Base-by-base conservation (phyloP, 495 filamentous ascomycete species). In the Aspergillus ellipticus region DNA sequence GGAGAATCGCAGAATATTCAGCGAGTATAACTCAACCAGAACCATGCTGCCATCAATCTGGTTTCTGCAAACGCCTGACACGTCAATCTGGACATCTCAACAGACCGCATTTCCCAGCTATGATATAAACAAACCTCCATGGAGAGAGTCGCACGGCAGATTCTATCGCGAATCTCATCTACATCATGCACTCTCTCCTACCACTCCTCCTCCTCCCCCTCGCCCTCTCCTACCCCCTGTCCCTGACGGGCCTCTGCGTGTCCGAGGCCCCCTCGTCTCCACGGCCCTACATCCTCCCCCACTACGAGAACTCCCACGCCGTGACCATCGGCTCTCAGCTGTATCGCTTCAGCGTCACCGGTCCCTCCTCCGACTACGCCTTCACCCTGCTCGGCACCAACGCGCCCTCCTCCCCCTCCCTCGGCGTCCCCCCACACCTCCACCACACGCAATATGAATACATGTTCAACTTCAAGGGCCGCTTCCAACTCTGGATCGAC, bases 381-480 rank as follows among this genome's bases (percentile, higher is more conserved):
- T 76, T 78, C 53, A 70, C 65, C 24, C 56, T 79, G 51, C 68
- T 76, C 55, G 65, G 65, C 66, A 75, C 74, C 50, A 74, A 75
- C 59, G 66, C 72, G 8, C 70, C 70, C 1, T 51, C 48, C 4
- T 63, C 62, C 19, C 51, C 50, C n/a, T 41, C 53, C 1, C 56
- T 74, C 2, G 73, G 74, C 28, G 67, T 78, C n/a, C 58, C 74
- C 11, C 74, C 75, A 0, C 74, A 78, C 55, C 65, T 73, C 19
- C 75, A 78, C 52, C 57, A 64, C 31, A 55, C 46, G 35, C 73
- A 76, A 42, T 75, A 76, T 51, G 75, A 76, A 63, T 75, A 73
- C 62, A 76, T 78, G 52, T 76, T 70, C 70, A 61, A 68, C 46
- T 59, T 69, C 56, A 75, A 75, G 56, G 74, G 74, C 39, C 71